Percentiles rank a stretch among this genome's conserved stretches.
These are phyloP conservation scores for Basipetospora chlamydospora DNA, from an alignment of 2,329 filamentous ascomycete species.

Conservation along the genomic window DNA sequence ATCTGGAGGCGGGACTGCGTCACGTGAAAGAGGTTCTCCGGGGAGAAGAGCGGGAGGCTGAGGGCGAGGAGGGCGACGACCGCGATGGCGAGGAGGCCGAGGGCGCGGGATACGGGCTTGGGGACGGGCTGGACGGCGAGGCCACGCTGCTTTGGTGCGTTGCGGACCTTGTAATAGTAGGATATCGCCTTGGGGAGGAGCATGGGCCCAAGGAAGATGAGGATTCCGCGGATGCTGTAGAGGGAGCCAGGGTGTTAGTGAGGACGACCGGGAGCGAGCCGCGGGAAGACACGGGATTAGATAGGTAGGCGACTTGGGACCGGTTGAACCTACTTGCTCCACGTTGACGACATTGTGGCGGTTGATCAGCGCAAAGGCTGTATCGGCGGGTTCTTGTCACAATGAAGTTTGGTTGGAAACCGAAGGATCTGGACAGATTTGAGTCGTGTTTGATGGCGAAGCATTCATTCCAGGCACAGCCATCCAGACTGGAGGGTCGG, in stretches of 20 bases:
- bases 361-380: background rate
- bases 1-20: slow-evolving; percentile 76
- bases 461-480: too few species aligned
- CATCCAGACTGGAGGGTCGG: too few species aligned
- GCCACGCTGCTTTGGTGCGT: slow-evolving; percentile 27
- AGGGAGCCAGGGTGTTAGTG: slow-evolving; percentile 2
- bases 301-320: too few species aligned
- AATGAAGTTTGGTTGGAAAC: background rate
- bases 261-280: background rate
- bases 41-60: slow-evolving; percentile 52
- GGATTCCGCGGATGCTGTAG: slow-evolving; percentile 36
- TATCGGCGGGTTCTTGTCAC: too few species aligned
- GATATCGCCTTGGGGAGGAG: slow-evolving; percentile 51
- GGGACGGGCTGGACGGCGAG: slow-evolving; percentile 42
- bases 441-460: too few species aligned
- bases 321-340: slow-evolving; percentile 1
- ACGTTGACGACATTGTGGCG: slow-evolving; percentile 3
- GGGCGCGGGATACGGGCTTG: slow-evolving; percentile 34
- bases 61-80: slow-evolving; percentile 33
- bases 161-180: slow-evolving; percentile 44
- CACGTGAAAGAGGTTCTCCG: slow-evolving; percentile 65
- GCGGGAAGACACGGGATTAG: background rate
- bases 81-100: slow-evolving; percentile 43
- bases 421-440: background rate
- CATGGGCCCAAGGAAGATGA: slow-evolving; percentile 54